Base-by-base conservation (phyloP, 441 rosid species). In the Erodium moschatum region DNA sequence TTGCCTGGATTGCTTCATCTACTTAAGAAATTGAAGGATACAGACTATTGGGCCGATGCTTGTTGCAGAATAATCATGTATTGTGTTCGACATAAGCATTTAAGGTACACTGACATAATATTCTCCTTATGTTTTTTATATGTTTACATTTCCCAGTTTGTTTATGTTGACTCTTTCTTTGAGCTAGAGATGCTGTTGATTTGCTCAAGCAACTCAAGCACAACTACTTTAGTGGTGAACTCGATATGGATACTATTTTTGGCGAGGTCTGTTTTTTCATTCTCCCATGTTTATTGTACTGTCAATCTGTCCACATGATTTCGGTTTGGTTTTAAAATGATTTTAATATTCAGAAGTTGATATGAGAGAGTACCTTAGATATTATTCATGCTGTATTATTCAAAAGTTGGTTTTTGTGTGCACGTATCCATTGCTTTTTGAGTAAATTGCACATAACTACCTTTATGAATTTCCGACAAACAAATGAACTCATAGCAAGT, bases 151-250 rank as follows among this genome's bases (percentile, higher is more conserved):
- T 6, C 15, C 62, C 62, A 19, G 64, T 71, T 48, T 66, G 68
- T 70, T 58, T 70, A 69, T 62, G 40, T 68, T 60, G 33, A 48
- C 72, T 77, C 58, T 48, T 56, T 52, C 40, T 63, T 71, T 78
- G 68, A 54, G 74, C 54, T 75, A 93, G 98, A 71, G 78, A 65
- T 72, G 76, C 85, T 56, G 38, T 85, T 73, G 80, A 83, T 80
- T 83, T 90, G 82, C 82, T 92, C 73, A 79, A 81, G 83, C 84
- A 77, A 78, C 82, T 84, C 48, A 76, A 73, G 66, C 74, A 80
- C 69, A 73, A 73, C 67, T 56, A 81, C 70, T 50, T 54, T 44
- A 69, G 79, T 19, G 81, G 83, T 81, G 91, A 85, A 73, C 21
- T 80, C 69, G 74, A 60, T 70, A 76, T 80, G 80, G 96, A 86